Evolutionary conservation across 2,329 filamentous ascomycete genomes (phyloP).

Genomic region (Blumeriella jaapii): DNA sequence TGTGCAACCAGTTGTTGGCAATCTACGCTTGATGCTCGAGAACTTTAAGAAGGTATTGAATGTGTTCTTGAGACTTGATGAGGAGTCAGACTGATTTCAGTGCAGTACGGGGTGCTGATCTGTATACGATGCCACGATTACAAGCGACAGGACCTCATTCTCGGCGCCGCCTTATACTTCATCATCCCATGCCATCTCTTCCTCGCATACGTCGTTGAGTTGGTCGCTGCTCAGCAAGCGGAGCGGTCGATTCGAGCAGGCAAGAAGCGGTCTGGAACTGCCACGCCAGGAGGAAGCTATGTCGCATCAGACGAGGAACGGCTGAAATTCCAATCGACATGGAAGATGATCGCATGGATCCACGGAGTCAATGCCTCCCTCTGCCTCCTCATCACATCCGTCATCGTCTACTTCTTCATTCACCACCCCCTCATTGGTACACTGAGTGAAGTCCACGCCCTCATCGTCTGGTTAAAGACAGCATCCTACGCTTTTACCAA

Average conservation of each 20-base stretch:
- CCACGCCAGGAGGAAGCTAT: slow-evolving; percentile 26
- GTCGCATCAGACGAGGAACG: slow-evolving; percentile 31
- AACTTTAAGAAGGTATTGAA: slow-evolving; percentile 76
- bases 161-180: slow-evolving; percentile 70
- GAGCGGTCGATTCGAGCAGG: slow-evolving; percentile 50
- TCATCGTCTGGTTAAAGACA: slow-evolving; percentile 93
- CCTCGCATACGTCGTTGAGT: slow-evolving; percentile 80
- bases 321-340: slow-evolving; percentile 62
- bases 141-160: slow-evolving; percentile 60
- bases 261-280: slow-evolving; percentile 29
- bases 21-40: slow-evolving; percentile 87
- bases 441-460: slow-evolving; percentile 77
- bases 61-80: background rate
- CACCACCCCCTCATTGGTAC: slow-evolving; percentile 91
- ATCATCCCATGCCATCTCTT: slow-evolving; percentile 86
- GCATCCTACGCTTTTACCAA: slow-evolving; percentile 96
- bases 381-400: slow-evolving; percentile 69
- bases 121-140: slow-evolving; percentile 87
- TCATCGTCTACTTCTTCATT: slow-evolving; percentile 81
- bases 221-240: slow-evolving; percentile 69
- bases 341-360: slow-evolving; percentile 67
- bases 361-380: slow-evolving; percentile 77
- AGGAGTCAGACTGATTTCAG: slow-evolving; percentile 14
- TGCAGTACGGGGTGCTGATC: slow-evolving; percentile 79
- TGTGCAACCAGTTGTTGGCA: slow-evolving; percentile 62